phyloP scores from a whole-genome alignment of 2,329 filamentous ascomycete species.

The Thermothelomyces thermophilus region DNA sequence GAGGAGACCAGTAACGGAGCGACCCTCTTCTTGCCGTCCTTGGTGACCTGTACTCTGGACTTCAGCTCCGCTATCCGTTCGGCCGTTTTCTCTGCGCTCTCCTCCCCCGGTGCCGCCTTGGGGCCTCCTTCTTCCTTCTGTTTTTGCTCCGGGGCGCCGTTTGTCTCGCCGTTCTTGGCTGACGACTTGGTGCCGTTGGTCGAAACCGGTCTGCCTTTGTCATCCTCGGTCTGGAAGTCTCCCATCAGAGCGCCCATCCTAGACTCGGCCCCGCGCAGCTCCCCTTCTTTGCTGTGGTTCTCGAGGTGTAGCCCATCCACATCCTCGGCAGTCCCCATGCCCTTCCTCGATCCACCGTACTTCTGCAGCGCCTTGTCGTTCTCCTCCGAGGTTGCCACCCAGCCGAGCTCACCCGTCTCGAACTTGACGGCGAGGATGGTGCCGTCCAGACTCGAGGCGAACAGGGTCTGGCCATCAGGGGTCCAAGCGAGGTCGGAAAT shows the following conservation, averaged over 20 bases:
- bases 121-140: conserved; percentile 32
- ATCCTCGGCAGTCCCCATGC: conserved; percentile 85
- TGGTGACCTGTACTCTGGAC: conserved; percentile 86
- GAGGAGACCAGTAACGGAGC: conserved; percentile 87
- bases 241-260: conserved; percentile 99
- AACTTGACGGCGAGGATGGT: conserved; percentile 79
- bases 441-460: conserved; percentile 81
- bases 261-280: conserved; percentile 82
- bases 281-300: conserved; percentile 85
- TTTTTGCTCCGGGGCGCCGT: conserved; percentile 33
- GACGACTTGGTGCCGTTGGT: conserved; percentile 44
- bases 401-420: conserved; percentile 80
- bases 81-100: conserved; percentile 47
- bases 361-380: conserved; percentile 91
- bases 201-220: conserved; percentile 42
- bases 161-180: conserved; percentile 34
- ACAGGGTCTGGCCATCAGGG: conserved; percentile 82
- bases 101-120: conserved; percentile 34
- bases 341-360: conserved; percentile 81
- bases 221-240: conserved; percentile 54
- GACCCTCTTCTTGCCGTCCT: conserved; percentile 94
- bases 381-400: conserved; percentile 76
- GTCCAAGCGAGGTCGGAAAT: conserved; percentile 94
- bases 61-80: conserved; percentile 61
- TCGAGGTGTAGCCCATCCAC: conserved; percentile 83